Evolutionary conservation across 2,329 filamentous ascomycete genomes (phyloP).

Genomic region (Cladophialophora immunda): DNA sequence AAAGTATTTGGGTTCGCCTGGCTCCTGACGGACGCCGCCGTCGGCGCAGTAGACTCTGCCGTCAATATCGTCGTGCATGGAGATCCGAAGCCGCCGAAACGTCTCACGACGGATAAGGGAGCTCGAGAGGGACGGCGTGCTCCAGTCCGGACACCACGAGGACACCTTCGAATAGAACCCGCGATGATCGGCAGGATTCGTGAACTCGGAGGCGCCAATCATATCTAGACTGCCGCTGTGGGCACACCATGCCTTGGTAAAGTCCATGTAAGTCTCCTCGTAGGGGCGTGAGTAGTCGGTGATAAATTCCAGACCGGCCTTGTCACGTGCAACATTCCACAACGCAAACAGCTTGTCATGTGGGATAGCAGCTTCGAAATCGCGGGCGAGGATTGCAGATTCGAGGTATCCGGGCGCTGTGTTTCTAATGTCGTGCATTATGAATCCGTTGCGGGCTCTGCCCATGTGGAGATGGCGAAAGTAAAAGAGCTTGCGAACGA

Average conservation of each 20-base stretch:
- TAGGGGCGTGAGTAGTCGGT: slow-evolving; percentile 14
- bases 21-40: slow-evolving; percentile 6
- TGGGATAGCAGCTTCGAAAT: slow-evolving; percentile 20
- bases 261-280: slow-evolving; percentile 10
- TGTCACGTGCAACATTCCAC: slow-evolving; percentile 22
- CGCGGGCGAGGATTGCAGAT: slow-evolving; percentile 9
- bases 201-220: slow-evolving; percentile 14
- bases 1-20: slow-evolving; percentile 3
- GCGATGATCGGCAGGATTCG: neutral
- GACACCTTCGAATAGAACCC: slow-evolving; percentile 14
- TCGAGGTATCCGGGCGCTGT: slow-evolving; percentile 20
- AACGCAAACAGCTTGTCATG: slow-evolving; percentile 21
- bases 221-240: slow-evolving; percentile 18
- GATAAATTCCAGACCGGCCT: slow-evolving; percentile 1
- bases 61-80: slow-evolving; percentile 5
- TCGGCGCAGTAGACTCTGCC: slow-evolving; percentile 13
- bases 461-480: slow-evolving; percentile 21
- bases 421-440: slow-evolving; percentile 1
- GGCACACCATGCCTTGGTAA: slow-evolving; percentile 14
- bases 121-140: slow-evolving; percentile 9
- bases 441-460: neutral
- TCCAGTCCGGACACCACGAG: slow-evolving; percentile 24
- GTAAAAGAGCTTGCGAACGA: slow-evolving; percentile 20
- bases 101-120: slow-evolving; percentile 16
- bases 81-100: slow-evolving; percentile 2